Conservation (phyloP, 2,329 filamentous ascomycete genomes). For the Fusarium verrucosum region DNA sequence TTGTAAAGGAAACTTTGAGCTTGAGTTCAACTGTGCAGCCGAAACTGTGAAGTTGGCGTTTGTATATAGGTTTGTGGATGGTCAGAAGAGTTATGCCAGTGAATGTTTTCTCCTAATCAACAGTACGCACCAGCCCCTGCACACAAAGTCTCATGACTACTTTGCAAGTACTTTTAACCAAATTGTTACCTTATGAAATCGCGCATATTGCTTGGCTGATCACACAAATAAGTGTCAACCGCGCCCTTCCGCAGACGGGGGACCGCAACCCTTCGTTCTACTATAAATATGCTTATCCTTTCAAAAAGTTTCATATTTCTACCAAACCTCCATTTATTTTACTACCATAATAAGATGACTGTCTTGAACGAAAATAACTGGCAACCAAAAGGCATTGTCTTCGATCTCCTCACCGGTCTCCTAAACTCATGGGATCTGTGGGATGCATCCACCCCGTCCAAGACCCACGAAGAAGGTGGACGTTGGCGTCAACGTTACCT, state of each 20-base stretch:
- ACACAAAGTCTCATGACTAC: too few species aligned
- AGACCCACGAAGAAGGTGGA: conserved; percentile 40
- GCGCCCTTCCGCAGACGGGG: neutral
- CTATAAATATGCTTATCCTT: neutral
- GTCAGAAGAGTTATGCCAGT: too few species aligned
- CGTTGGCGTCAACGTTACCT: conserved; percentile 52
- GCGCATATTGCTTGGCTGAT: neutral
- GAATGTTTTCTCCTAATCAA: neutral
- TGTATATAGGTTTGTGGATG: neutral
- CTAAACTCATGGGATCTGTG: conserved; percentile 53
- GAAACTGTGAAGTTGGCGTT: conserved; percentile 6
- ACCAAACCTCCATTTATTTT: neutral
- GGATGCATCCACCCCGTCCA: conserved; percentile 46
- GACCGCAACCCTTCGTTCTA: neutral
- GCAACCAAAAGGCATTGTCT: conserved; percentile 50
- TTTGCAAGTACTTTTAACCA: neutral
- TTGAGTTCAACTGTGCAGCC: neutral
- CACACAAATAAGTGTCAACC: neutral
- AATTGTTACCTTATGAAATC: neutral
- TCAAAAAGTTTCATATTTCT: neutral
- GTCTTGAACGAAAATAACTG: conserved; percentile 12
- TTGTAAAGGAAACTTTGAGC: conserved; percentile 21
- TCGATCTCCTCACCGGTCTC: conserved; percentile 54
- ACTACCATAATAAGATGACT: rapidly evolving
- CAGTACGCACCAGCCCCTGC: neutral